Evolutionary conservation across 2,329 filamentous ascomycete genomes (phyloP).

Genomic region (Fusarium anguioides): DNA sequence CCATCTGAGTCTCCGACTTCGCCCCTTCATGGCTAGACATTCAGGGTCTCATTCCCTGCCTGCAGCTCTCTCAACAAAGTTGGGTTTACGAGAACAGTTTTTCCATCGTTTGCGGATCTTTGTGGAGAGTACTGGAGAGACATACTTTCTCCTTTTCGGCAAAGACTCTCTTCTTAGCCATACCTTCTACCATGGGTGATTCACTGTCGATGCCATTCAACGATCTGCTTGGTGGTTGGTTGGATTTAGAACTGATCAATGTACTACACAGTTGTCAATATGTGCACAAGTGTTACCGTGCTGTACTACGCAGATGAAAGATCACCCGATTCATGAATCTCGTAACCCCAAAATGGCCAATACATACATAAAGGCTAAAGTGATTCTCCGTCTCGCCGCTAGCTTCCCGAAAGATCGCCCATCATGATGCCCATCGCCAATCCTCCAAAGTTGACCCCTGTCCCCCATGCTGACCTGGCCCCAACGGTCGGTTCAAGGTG

Average conservation of each 20-base stretch:
- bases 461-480: constrained; percentile 30
- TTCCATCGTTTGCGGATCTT: not conserved
- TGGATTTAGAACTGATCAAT: not conserved
- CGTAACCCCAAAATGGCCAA: not conserved
- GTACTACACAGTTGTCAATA: not conserved
- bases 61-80: constrained; percentile 36
- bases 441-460: constrained; percentile 37
- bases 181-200: not conserved
- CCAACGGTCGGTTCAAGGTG: constrained; percentile 42
- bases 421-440: constrained; percentile 19
- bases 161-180: not conserved
- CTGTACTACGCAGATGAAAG: too few relatives aligned
- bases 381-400: constrained; percentile 32
- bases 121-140: not conserved
- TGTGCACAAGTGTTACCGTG: not conserved
- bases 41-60: constrained; percentile 30
- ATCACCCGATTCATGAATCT: not conserved
- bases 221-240: not conserved
- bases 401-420: constrained; percentile 31
- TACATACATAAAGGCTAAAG: not conserved
- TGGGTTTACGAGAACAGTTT: not conserved
- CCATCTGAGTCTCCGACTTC: not conserved
- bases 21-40: constrained; percentile 19
- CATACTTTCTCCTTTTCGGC: not conserved
- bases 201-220: not conserved